A percentile compares a stretch with the other conserved stretches of the same genome.
phyloP scores from a whole-genome alignment of 192 early-diverging fungal species.

The Chytriomyces hyalinus region DNA sequence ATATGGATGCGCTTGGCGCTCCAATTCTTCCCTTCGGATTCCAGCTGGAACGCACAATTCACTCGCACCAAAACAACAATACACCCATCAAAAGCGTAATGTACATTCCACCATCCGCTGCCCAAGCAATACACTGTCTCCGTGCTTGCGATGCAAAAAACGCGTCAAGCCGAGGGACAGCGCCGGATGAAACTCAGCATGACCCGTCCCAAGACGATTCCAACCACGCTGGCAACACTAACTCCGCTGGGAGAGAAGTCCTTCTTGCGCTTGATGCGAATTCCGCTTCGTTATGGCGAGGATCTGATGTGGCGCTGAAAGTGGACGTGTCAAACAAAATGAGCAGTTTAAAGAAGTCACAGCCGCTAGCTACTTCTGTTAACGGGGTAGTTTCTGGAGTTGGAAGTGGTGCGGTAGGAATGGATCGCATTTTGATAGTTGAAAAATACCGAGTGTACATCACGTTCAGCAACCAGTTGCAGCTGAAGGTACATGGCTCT shows the following conservation, averaged over 20 bases:
- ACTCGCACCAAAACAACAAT: not conserved
- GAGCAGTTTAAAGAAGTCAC: not conserved
- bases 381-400: not conserved
- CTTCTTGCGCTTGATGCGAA: not conserved
- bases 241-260: not conserved
- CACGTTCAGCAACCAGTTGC: slow-evolving; percentile 51
- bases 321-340: not conserved
- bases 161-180: not conserved
- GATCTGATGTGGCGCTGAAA: slow-evolving; percentile 3
- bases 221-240: not conserved
- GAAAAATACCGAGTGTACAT: slow-evolving; percentile 46
- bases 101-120: slow-evolving; percentile 9
- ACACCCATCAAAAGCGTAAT: slow-evolving; percentile 24
- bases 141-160: slow-evolving; percentile 5
- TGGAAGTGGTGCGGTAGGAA: slow-evolving; percentile 35
- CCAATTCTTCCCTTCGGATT: slow-evolving; percentile 23
- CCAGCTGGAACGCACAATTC: not conserved
- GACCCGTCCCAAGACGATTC: not conserved
- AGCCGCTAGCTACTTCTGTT: not conserved
- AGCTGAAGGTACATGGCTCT: slow-evolving; percentile 41
- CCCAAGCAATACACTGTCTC: slow-evolving; percentile 28
- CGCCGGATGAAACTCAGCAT: not conserved
- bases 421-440: slow-evolving; percentile 44
- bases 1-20: not conserved
- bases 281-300: not conserved